Base-by-base conservation (phyloP, 495 filamentous ascomycete species). In the Penicillium macrosclerotiorum region DNA sequence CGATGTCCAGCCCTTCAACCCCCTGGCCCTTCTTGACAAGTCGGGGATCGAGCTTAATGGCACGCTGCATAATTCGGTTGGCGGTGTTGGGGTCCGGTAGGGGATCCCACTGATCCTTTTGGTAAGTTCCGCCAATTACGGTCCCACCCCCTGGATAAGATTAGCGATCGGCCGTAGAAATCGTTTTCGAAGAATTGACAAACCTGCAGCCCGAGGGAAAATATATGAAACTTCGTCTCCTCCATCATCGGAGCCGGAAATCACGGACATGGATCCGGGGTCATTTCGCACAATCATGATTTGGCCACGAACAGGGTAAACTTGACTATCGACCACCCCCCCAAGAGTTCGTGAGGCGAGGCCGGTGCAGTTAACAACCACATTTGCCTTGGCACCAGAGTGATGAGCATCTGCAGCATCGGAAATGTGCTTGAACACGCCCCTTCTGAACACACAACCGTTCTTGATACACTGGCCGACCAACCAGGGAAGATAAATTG, bases 291-390 rank as follows among this genome's bases (percentile, higher is more conserved):
- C 92, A 0, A 96, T 50, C 0, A 95, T 86, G 18, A 88, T 84
- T 64, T 97, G 92, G 2, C 92, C 92, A 3, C 92, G 79, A 3
- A 73, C 84, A 1, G 92, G 90, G 41, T 80, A 73, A 9, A 96
- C 77, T 3, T 73, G 78, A 33, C 62, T 54, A 51, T 97, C 92
- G 67, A 74, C 74, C 0, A 96, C 92, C 13, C 92, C 92, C 18
- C 88, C 89, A 0, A 97, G 76, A 37, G 69, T 79, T 9, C 63
- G 73, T 0, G 88, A 80, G 26, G 78, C 68, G 20, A 97, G 63
- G 0, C 92, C 92, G 0, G 91, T 90, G 56, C 90, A 88, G 53
- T 96, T 97, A 26, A 97, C 68, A 0, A 95, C 69, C 0, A 95
- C 52, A 50, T 88, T 79, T 0, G 82, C 86, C 31, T 67, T 73